A percentile compares a stretch with the other conserved stretches of the same genome.
These are phyloP conservation scores for Quercus berberidifolia DNA, from an alignment of 306 rosid genomes.

Conservation along the genomic window DNA sequence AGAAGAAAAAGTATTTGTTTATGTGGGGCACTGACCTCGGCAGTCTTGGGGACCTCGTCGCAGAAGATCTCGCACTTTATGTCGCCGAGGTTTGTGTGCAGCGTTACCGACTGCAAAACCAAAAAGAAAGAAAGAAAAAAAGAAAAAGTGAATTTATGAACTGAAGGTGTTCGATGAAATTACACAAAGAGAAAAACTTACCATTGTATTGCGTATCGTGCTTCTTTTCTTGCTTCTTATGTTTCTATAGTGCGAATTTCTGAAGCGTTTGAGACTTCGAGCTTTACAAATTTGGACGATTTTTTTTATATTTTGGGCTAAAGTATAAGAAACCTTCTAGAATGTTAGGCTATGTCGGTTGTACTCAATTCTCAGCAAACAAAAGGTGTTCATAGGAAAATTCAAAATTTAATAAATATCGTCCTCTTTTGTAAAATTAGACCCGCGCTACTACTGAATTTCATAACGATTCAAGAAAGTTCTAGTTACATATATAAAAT, in stretches of 20 bases:
- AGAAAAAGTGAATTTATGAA: neutral
- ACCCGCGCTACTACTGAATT: too few relatives aligned
- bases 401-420: too few relatives aligned
- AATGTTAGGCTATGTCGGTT: neutral
- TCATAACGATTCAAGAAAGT: too few relatives aligned
- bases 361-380: neutral
- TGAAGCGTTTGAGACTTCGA: neutral
- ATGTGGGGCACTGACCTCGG: constrained; percentile 51
- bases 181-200: neutral
- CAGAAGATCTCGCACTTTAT: constrained; percentile 92
- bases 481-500: too few relatives aligned
- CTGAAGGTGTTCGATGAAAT: constrained; percentile 7
- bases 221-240: neutral
- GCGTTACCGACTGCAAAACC: constrained; percentile 66
- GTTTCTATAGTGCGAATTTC: neutral
- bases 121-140: too few relatives aligned
- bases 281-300: neutral
- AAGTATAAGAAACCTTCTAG: neutral
- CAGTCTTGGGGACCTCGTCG: constrained; percentile 83
- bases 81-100: constrained; percentile 94
- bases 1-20: neutral
- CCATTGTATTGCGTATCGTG: constrained; percentile 9
- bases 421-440: too few relatives aligned
- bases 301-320: neutral
- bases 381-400: neutral